A percentile compares a stretch with the other conserved stretches of the same genome.
These are phyloP conservation scores for Exophiala lecanii-corni DNA, from an alignment of 2,329 filamentous ascomycete genomes.

Conservation along the genomic window DNA sequence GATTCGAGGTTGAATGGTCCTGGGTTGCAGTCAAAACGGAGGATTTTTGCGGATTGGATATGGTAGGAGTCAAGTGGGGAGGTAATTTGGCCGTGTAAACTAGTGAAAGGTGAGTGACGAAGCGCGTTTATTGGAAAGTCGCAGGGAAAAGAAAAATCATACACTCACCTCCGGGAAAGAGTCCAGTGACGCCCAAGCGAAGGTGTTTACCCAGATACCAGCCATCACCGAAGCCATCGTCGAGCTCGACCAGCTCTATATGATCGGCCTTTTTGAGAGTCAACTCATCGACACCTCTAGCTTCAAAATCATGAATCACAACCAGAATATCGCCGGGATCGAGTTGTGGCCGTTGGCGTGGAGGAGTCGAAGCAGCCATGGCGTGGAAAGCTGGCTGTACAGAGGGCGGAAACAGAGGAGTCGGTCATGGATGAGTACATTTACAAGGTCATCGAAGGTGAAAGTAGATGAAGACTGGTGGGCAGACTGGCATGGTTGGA, in stretches of 20 bases:
- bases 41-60: slow-evolving; percentile 5
- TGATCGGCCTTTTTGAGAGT: slow-evolving; percentile 72
- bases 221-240: slow-evolving; percentile 64
- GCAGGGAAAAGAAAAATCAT: neutral
- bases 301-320: slow-evolving; percentile 72
- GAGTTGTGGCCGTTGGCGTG: slow-evolving; percentile 31
- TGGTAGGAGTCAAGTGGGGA: slow-evolving; percentile 15
- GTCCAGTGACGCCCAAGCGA: slow-evolving; percentile 38
- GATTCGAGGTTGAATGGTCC: no score
- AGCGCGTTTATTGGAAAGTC: neutral
- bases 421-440: neutral
- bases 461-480: neutral
- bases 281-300: slow-evolving; percentile 88
- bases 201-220: slow-evolving; percentile 57
- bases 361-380: slow-evolving; percentile 33
- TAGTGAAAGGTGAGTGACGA: slow-evolving; percentile 10
- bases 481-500: neutral
- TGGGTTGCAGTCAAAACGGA: no score
- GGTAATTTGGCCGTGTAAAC: slow-evolving; percentile 27
- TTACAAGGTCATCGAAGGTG: neutral
- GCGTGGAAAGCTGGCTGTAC: slow-evolving; percentile 24
- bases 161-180: slow-evolving; percentile 45
- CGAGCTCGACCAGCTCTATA: slow-evolving; percentile 59
- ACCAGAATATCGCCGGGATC: slow-evolving; percentile 40
- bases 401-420: slow-evolving; percentile 22